phyloP scores from a whole-genome alignment of 257 asterid genomes.

The Fraxinus quadrangulata region DNA sequence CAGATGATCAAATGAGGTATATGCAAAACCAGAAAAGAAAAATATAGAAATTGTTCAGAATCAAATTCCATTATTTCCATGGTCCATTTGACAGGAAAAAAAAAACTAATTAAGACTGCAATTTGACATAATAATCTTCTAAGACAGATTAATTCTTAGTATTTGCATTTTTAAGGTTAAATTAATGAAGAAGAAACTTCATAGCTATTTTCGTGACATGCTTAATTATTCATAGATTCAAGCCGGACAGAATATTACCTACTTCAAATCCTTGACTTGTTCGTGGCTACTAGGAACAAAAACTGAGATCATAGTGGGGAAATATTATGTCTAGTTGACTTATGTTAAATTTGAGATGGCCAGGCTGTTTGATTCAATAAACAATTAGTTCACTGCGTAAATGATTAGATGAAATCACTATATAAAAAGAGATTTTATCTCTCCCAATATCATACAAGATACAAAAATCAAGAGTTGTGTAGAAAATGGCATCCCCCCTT shows the following conservation, averaged over 20 bases:
- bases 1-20: not conserved
- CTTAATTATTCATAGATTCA: not conserved
- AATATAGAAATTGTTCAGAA: too few relatives aligned
- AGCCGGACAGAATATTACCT: not conserved
- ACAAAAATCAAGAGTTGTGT: not conserved
- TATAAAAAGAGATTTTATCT: constrained; percentile 1
- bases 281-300: too few relatives aligned
- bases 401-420: constrained; percentile 21
- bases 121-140: not conserved
- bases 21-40: not conserved
- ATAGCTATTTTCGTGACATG: constrained; percentile 2
- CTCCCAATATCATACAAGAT: not conserved
- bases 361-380: constrained; percentile 13
- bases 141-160: not conserved
- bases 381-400: not conserved
- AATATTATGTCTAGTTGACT: not conserved
- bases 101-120: not conserved
- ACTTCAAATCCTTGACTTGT: not conserved
- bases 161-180: too few relatives aligned
- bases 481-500: constrained; percentile 15
- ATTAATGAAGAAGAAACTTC: not conserved
- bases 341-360: not conserved
- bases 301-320: not conserved
- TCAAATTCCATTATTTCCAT: not conserved
- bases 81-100: not conserved